Evolutionary conservation across 1,284 basidiomycete species (phyloP), one percentile per base, ranked within the genome.

Genomic region (Calocybe gambosa): DNA sequence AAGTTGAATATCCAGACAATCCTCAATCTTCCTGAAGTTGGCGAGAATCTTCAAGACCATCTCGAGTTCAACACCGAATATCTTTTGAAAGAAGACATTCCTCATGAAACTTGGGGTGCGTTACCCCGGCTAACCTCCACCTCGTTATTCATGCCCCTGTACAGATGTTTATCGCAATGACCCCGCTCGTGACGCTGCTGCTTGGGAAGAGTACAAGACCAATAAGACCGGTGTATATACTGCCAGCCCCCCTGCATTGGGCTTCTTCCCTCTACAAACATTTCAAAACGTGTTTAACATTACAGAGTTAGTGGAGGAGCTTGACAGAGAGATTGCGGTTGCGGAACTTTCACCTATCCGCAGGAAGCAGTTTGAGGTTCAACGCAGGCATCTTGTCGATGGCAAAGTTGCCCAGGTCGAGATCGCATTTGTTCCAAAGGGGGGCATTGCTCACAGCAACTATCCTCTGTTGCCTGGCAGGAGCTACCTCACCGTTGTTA

Each of bases 211-310:
- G 25, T 52, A 45, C 47, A 35, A 44, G 19, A 41, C 47, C 37
- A 52, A 52, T 41, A 29, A 39, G 18, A 52, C 50, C 35, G 50
- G 50, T 12, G 15, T 49, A 42, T 52, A 49, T 45, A 49, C 46
- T 39, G 28, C 50, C 39, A 49, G 44, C 26, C 47, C 47, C 12
- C 39, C 39, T 8, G 46, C 47, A 1, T 43, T 51, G 5, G 46
- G 40, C 19, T 51, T 51, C 46, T 51, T 47, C 46, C 46, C 50
- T 18, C 47, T 51, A 35, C 50, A 51, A 23, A 51, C 47, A 18
- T 52, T 52, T 42, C 45, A 45, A 13, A 39, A 52, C 2, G 47
- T 47, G 12, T 49, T 50, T 45, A 47, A 52, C 43, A 45, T 52
- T 42, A 35, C 45, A 20, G 47, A 43, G 8, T 39, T 52, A 6